Percentiles rank a stretch among this genome's conserved stretches.
Evolutionary conservation across 1,284 basidiomycete genomes (phyloP).

Genomic region (Phylloboletellus chloephorus): DNA sequence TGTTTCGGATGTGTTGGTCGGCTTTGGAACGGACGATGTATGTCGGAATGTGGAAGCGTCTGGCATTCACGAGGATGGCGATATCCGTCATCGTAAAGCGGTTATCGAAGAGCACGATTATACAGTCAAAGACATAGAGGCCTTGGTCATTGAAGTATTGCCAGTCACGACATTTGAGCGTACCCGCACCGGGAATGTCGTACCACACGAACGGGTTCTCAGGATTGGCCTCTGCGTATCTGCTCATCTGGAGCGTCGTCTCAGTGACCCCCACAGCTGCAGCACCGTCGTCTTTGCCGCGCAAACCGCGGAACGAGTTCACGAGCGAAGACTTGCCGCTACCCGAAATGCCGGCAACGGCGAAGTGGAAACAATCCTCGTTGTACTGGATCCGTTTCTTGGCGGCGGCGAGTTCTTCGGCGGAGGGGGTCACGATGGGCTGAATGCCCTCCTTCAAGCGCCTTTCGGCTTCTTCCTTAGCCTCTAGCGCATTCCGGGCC

Average conservation of each 20-base stretch:
- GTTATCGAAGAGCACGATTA: slow-evolving; percentile 22
- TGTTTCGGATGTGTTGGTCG: slow-evolving; percentile 21
- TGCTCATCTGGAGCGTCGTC: slow-evolving; percentile 14
- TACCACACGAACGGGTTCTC: slow-evolving; percentile 18
- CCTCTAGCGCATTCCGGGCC: slow-evolving; percentile 3
- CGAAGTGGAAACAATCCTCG: slow-evolving; percentile 15
- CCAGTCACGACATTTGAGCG: slow-evolving; percentile 19
- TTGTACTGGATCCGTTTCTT: slow-evolving; percentile 13
- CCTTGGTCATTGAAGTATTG: slow-evolving; percentile 24
- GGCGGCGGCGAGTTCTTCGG: slow-evolving; percentile 7
- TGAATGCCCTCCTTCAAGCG: slow-evolving; percentile 18
- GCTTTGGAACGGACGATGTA: slow-evolving; percentile 23
- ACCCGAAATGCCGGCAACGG: slow-evolving; percentile 15
- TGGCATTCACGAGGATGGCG: slow-evolving; percentile 19
- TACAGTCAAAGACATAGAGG: slow-evolving; percentile 19
- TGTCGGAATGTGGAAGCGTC: slow-evolving; percentile 17
- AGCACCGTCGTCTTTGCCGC: slow-evolving; percentile 9
- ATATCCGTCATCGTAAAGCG: slow-evolving; percentile 21
- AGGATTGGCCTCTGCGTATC: slow-evolving; percentile 16
- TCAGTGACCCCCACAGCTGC: slow-evolving; percentile 18
- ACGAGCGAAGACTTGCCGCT: slow-evolving; percentile 21
- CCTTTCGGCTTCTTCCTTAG: slow-evolving; percentile 14
- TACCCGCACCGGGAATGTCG: slow-evolving; percentile 19
- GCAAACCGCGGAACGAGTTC: slow-evolving; percentile 17
- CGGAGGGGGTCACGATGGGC: slow-evolving; percentile 14